These are phyloP conservation scores for Cryptosporidium ubiquitum DNA, from an alignment of 169 alveolate genomes.

Conservation along the genomic window DNA sequence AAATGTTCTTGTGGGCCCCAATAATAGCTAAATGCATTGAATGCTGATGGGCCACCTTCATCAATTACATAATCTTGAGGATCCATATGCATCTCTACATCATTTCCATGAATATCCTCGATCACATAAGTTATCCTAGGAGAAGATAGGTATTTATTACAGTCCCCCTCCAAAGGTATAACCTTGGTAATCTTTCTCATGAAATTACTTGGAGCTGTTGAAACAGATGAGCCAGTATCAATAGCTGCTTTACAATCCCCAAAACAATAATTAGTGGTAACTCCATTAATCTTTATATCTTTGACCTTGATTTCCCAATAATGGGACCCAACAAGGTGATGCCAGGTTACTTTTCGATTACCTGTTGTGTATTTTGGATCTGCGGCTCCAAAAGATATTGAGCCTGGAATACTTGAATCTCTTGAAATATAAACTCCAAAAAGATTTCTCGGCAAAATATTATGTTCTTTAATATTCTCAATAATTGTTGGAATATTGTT, in stretches of 20 bases:
- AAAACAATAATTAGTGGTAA: slow-evolving; percentile 77
- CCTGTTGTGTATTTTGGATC: slow-evolving; percentile 86
- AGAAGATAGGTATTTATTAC: slow-evolving; percentile 7
- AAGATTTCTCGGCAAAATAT: slow-evolving; percentile 84
- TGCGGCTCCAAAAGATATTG: slow-evolving; percentile 87
- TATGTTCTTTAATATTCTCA: slow-evolving; percentile 83
- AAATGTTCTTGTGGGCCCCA: slow-evolving; percentile 72
- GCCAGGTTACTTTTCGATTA: slow-evolving; percentile 88
- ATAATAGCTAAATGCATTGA: slow-evolving; percentile 45
- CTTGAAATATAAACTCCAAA: slow-evolving; percentile 88
- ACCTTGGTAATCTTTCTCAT: slow-evolving; percentile 37
- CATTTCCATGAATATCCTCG: slow-evolving; percentile 79
- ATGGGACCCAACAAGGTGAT: slow-evolving; percentile 81
- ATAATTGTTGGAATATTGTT: slow-evolving; percentile 78
- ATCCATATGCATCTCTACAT: slow-evolving; percentile 77
- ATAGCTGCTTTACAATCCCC: slow-evolving; percentile 88
- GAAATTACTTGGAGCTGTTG: slow-evolving; percentile 59
- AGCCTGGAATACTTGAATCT: slow-evolving; percentile 75
- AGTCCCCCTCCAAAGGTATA: slow-evolving; percentile 58
- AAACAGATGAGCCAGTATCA: slow-evolving; percentile 88
- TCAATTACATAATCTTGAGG: slow-evolving; percentile 82
- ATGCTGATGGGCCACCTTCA: slow-evolving; percentile 77
- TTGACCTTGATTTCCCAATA: slow-evolving; percentile 90
- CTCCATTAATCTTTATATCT: slow-evolving; percentile 81
- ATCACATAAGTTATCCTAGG: slow-evolving; percentile 76